Conservation (phyloP, 2,329 filamentous ascomycete genomes). For the Pseudocercospora pini-densiflorae region DNA sequence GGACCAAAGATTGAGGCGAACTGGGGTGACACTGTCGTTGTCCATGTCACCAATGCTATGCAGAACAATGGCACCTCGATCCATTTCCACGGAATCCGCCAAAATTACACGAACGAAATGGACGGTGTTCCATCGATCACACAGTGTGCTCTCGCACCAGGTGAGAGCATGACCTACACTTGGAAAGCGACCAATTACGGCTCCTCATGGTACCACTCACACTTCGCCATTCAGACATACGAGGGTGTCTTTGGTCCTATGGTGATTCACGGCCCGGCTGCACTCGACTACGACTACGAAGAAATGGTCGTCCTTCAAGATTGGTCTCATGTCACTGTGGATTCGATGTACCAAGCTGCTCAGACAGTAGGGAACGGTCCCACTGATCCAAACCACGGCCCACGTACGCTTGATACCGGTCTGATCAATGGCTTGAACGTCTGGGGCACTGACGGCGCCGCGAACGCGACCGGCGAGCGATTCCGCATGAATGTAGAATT, state of each 20-base stretch:
- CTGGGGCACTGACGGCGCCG: conserved; percentile 32
- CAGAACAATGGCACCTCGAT: conserved; percentile 50
- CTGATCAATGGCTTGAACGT: conserved; percentile 53
- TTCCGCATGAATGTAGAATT: conserved; percentile 36
- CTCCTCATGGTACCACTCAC: conserved; percentile 45
- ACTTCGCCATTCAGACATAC: conserved; percentile 47
- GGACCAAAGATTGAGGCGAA: conserved; percentile 52
- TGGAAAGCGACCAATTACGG: conserved; percentile 47
- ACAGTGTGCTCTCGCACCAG: conserved; percentile 47
- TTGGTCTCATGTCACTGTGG: conserved; percentile 45
- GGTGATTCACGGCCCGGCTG: conserved; percentile 47
- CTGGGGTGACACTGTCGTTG: conserved; percentile 46
- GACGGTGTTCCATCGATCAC: conserved; percentile 54
- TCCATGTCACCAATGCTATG: conserved; percentile 36
- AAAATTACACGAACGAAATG: conserved; percentile 56
- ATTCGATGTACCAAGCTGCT: conserved; percentile 38
- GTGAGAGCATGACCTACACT: conserved; percentile 39
- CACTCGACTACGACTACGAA: conserved; percentile 46
- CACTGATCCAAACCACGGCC: conserved; percentile 31
- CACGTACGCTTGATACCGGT: conserved; percentile 47
- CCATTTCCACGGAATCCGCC: conserved; percentile 55
- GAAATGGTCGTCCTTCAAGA: conserved; percentile 44
- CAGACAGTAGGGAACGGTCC: conserved; percentile 9
- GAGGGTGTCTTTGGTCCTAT: conserved; percentile 47
- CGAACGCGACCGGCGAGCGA: conserved; percentile 28